phyloP scores from a whole-genome alignment of 108 stramenopile genomes.

The Pseudonitzschia multistriata region DNA sequence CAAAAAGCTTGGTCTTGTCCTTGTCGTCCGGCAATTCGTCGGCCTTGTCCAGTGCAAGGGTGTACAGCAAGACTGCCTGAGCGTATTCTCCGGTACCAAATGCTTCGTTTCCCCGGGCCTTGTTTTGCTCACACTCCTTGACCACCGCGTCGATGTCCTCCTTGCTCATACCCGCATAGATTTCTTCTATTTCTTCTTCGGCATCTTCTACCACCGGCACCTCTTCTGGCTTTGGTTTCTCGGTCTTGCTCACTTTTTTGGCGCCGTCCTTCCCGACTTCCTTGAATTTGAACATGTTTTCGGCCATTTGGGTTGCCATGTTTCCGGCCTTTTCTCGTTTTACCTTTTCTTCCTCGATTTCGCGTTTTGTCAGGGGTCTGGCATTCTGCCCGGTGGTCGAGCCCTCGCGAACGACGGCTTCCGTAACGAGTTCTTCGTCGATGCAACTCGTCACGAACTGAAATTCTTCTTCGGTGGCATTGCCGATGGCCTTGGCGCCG shows the following conservation, averaged over 20 bases:
- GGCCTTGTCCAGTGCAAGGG: constrained; percentile 79
- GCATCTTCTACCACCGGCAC: constrained; percentile 16
- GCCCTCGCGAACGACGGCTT: constrained; percentile 61
- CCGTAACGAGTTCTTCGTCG: constrained; percentile 65
- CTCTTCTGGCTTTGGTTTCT: constrained; percentile 8
- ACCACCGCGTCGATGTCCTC: constrained; percentile 67
- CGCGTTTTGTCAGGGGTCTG: constrained; percentile 64
- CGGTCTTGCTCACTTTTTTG: constrained; percentile 31
- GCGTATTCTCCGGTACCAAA: constrained; percentile 87
- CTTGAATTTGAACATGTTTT: constrained; percentile 40
- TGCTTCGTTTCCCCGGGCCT: constrained; percentile 85
- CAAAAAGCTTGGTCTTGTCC: constrained; percentile 49
- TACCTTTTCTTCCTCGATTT: constrained; percentile 57
- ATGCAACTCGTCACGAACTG: constrained; percentile 78
- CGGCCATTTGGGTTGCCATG: constrained; percentile 41
- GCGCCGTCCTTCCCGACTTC: constrained; percentile 33
- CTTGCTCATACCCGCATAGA: constrained; percentile 62
- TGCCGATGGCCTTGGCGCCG: constrained; percentile 70
- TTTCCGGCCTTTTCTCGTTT: constrained; percentile 42
- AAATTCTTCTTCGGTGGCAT: constrained; percentile 75
- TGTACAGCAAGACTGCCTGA: constrained; percentile 85
- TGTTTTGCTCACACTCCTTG: constrained; percentile 68
- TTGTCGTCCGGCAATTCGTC: constrained; percentile 69
- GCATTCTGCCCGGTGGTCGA: constrained; percentile 56
- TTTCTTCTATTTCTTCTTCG: constrained; percentile 67